Evolutionary conservation across 140 eudicot genomes (phyloP), one percentile per base, ranked within the genome.

Genomic region (Senecio squalidus): DNA sequence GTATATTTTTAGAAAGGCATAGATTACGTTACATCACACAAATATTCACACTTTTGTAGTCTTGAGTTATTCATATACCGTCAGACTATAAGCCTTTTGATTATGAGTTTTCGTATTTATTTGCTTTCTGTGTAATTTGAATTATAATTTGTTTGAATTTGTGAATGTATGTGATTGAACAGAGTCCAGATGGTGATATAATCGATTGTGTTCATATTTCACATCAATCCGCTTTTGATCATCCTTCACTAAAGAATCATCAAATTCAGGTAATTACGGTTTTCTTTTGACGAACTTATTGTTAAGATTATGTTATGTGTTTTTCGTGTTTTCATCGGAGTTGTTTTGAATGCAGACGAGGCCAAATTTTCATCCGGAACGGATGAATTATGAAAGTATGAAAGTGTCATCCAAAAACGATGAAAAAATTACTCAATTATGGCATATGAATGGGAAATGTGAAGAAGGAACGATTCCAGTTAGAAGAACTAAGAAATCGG

Each of bases 101-200:
- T n/a, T n/a, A n/a, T n/a, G n/a, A n/a, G n/a, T n/a, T n/a, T n/a
- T n/a, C n/a, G n/a, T n/a, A n/a, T n/a, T n/a, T n/a, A 8, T 49
- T 38, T 0, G 38, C 14, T 33, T 15, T 51, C 22, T 21, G 30
- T 14, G 10, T 41, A 4, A 14, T 58, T 10, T 50, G 9, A 20
- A 26, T 63, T 18, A 21, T n/a, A 15, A 25, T 39, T 52, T 25
- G 23, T 9, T 39, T 24, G 27, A 53, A 51, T 50, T 60, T 60
- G n/a, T 49, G 22, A 48, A 16, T 63, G 62, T 58, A n/a, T n/a
- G n/a, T n/a, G n/a, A 17, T 64, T 31, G 7, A 31, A 17, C 78
- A 91, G 98, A 91, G 98, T 58, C 94, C 92, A 53, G 96, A 91
- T 59, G 98, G 98, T 25, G 98, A 91, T 72, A 67, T 72, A 43